Conservation (phyloP, 202 grass and related monocot genomes). For the Setaria italica region DNA sequence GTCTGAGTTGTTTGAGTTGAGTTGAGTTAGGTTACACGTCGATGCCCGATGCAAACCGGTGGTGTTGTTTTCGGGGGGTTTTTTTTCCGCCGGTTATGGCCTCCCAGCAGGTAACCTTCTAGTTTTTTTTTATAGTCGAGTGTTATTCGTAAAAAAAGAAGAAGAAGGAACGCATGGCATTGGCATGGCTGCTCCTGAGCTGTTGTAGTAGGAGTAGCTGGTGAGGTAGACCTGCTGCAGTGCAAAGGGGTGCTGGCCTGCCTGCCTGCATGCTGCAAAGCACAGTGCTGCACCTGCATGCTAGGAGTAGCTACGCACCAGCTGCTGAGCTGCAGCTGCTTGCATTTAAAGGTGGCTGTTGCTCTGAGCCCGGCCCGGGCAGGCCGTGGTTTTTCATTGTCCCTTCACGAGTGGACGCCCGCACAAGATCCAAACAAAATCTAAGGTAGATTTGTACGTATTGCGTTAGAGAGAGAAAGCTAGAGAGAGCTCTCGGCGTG, state of each 20-base stretch:
- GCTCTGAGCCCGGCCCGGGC: neutral
- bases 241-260: neutral
- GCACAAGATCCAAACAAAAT: conserved; percentile 95
- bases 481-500: neutral
- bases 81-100: too few relatives aligned
- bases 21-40: too few relatives aligned
- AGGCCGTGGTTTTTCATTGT: conserved; percentile 42
- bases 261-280: conserved; percentile 1
- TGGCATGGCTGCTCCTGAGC: too few relatives aligned
- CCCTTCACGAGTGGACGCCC: conserved; percentile 47
- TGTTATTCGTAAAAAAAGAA: too few relatives aligned
- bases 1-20: too few relatives aligned
- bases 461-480: conserved; percentile 15
- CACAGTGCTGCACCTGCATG: conserved; percentile 40
- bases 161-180: too few relatives aligned
- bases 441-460: conserved; percentile 58
- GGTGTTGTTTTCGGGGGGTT: too few relatives aligned
- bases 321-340: conserved; percentile 5
- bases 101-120: too few relatives aligned
- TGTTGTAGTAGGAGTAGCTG: neutral
- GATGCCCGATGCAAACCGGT: too few relatives aligned
- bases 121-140: too few relatives aligned
- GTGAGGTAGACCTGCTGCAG: conserved; percentile 15
- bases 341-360: conserved; percentile 39
- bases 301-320: neutral